Evolutionary conservation across 768 basidiomycete genomes (phyloP).

Genomic region (Cystofilobasidium bisporidii): DNA sequence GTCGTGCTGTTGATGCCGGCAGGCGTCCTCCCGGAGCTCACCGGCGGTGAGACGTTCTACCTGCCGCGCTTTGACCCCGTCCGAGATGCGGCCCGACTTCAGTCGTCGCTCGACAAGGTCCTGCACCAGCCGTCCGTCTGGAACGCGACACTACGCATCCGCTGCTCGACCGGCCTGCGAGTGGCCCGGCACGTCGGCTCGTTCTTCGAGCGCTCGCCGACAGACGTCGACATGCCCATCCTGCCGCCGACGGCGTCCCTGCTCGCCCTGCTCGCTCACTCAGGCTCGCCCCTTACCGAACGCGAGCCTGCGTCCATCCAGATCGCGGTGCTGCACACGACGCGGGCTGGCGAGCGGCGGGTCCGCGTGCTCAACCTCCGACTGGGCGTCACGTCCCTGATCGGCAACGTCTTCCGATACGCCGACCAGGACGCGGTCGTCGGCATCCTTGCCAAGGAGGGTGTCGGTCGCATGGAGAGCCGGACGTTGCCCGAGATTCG

Average conservation of each 20-base stretch:
- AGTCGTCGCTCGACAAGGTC: slow-evolving; percentile 61
- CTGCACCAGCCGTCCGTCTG: slow-evolving; percentile 66
- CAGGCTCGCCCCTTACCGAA: slow-evolving; percentile 52
- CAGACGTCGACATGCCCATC: slow-evolving; percentile 67
- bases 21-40: slow-evolving; percentile 60
- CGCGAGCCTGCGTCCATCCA: slow-evolving; percentile 70
- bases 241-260: slow-evolving; percentile 69
- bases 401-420: slow-evolving; percentile 82
- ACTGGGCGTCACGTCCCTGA: slow-evolving; percentile 65
- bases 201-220: slow-evolving; percentile 43
- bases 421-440: slow-evolving; percentile 83
- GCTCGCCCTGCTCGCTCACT: slow-evolving; percentile 58
- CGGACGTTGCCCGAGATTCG: slow-evolving; percentile 64
- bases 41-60: slow-evolving; percentile 85
- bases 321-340: slow-evolving; percentile 79
- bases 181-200: slow-evolving; percentile 53
- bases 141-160: slow-evolving; percentile 67
- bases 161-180: slow-evolving; percentile 59
- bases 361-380: slow-evolving; percentile 82
- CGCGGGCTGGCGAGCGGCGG: slow-evolving; percentile 60
- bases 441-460: slow-evolving; percentile 59
- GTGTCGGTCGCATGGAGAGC: neutral
- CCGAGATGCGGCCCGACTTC: slow-evolving; percentile 56
- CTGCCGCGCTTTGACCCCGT: slow-evolving; percentile 74
- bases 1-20: too few relatives aligned